Evolutionary conservation across 345 rosid genomes (phyloP).

Genomic region (Lagerstroemia speciosa): DNA sequence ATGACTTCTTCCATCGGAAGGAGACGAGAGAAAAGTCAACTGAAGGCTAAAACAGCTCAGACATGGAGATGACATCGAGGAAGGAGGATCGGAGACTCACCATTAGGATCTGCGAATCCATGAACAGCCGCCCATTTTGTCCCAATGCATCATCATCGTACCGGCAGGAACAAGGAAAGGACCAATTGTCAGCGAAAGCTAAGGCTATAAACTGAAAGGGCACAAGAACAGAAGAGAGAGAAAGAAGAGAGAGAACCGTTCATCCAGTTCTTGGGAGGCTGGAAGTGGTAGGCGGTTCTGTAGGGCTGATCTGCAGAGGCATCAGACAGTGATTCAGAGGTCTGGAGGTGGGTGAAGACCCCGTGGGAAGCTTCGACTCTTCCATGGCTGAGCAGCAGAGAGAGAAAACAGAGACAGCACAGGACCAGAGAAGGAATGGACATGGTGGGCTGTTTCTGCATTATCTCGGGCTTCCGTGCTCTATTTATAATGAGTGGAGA

Average conservation of each 20-base stretch:
- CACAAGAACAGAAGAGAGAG: background rate
- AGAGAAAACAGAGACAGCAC: constrained; percentile 9
- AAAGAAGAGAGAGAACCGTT: constrained; percentile 31
- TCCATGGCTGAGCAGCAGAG: constrained; percentile 19
- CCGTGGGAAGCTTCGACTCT: constrained; percentile 31
- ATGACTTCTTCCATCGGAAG: background rate
- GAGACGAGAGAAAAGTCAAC: background rate
- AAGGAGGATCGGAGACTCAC: constrained; percentile 7
- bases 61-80: background rate
- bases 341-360: constrained; percentile 13
- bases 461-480: background rate
- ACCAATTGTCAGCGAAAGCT: background rate
- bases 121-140: background rate
- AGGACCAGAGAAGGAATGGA: background rate
- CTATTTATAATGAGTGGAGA: background rate
- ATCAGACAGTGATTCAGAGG: background rate
- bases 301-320: constrained; percentile 39
- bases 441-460: background rate
- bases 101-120: constrained; percentile 21
- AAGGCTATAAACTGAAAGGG: background rate
- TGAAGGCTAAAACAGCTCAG: background rate
- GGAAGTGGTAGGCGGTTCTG: constrained; percentile 63
- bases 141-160: constrained; percentile 1
- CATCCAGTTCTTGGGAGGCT: constrained; percentile 69
- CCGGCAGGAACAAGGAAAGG: constrained; percentile 1